These are phyloP conservation scores for Suillus subaureus DNA, from an alignment of 768 basidiomycete genomes.

Conservation along the genomic window DNA sequence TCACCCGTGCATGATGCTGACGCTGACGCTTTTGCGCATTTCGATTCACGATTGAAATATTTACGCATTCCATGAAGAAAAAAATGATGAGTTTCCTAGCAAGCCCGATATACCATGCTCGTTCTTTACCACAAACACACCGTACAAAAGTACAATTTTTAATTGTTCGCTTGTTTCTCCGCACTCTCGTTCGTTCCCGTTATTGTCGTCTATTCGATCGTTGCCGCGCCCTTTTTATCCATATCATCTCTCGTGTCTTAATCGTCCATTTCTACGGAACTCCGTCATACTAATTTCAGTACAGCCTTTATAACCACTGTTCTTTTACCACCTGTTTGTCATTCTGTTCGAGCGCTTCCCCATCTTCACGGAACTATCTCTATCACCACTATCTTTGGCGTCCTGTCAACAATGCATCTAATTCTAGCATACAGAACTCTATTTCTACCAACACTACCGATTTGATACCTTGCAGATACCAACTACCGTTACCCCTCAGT, in stretches of 20 bases:
- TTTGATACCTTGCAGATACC: conserved; percentile 12
- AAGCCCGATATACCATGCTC: conserved; percentile 4
- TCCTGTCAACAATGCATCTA: conserved; percentile 11
- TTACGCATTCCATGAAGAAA: conserved; percentile 28
- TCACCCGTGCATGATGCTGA: conserved; percentile 16
- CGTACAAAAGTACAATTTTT: conserved; percentile 22
- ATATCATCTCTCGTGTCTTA: conserved; percentile 9
- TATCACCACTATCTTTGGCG: conserved; percentile 9
- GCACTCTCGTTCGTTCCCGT: conserved; percentile 19
- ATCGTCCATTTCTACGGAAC: conserved; percentile 15
- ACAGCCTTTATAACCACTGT: conserved; percentile 18
- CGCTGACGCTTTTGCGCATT: conserved; percentile 3
- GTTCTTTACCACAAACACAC: conserved; percentile 14
- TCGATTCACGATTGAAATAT: conserved; percentile 23
- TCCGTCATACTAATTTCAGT: conserved; percentile 19
- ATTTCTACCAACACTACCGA: conserved; percentile 9
- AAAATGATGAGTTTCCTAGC: conserved; percentile 23
- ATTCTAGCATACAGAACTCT: conserved; percentile 13
- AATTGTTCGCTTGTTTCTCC: conserved; percentile 17
- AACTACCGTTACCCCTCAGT: conserved; percentile 6
- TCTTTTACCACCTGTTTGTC: conserved; percentile 14
- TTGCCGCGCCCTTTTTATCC: conserved; percentile 5
- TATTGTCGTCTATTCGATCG: conserved; percentile 23
- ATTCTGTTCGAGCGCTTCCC: conserved; percentile 7
- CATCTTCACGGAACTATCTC: conserved; percentile 10